A percentile compares a stretch with the other conserved stretches of the same genome.
phyloP scores from a whole-genome alignment of 352 stramenopile genomes.

The Globisporangium sylvaticum region DNA sequence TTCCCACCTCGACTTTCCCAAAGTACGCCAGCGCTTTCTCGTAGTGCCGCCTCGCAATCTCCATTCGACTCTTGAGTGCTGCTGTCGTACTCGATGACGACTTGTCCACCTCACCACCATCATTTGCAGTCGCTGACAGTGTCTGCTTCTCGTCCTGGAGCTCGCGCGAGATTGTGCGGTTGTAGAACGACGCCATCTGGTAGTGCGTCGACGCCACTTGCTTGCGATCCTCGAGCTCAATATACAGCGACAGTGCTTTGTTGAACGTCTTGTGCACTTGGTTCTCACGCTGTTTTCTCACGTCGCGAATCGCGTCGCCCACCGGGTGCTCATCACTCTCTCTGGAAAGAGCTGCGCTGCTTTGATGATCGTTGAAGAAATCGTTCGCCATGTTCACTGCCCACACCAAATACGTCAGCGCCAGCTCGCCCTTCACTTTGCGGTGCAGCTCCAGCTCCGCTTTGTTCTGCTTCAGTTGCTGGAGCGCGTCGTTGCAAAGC shows the following conservation, averaged over 20 bases:
- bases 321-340: neutral
- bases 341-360: neutral
- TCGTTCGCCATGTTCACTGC: conserved; percentile 54
- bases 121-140: neutral
- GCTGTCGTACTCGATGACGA: conserved; percentile 18
- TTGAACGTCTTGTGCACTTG: conserved; percentile 61
- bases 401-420: conserved; percentile 80
- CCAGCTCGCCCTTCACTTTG: conserved; percentile 80
- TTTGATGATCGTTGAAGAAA: neutral
- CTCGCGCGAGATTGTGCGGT: conserved; percentile 49
- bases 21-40: conserved; percentile 83
- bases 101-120: conserved; percentile 8
- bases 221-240: conserved; percentile 63
- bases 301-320: neutral
- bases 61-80: conserved; percentile 61
- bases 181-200: conserved; percentile 81
- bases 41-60: conserved; percentile 81
- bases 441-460: conserved; percentile 48
- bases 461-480: conserved; percentile 68
- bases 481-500: conserved; percentile 60
- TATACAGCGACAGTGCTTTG: conserved; percentile 71
- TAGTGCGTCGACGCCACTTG: conserved; percentile 81
- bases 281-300: conserved; percentile 35
- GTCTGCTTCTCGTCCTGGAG: conserved; percentile 13
- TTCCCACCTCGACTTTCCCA: conserved; percentile 53